These are phyloP conservation scores for Salvia rosmarinus DNA, from an alignment of 257 asterid species.

Conservation along the genomic window DNA sequence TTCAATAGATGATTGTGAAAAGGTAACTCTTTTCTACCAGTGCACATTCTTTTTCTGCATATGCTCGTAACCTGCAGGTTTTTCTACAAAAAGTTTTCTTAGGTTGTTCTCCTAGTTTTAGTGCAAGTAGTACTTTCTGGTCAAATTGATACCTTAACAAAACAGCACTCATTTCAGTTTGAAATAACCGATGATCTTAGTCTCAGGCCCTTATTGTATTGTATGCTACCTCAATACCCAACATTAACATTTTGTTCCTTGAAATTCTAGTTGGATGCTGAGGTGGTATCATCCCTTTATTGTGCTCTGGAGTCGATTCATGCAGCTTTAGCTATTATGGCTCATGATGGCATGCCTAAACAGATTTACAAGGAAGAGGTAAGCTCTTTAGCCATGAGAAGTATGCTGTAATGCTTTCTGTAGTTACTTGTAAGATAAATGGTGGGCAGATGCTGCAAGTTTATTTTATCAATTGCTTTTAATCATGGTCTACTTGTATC, in stretches of 20 bases:
- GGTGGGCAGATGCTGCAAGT: constrained; percentile 26
- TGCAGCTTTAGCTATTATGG: constrained; percentile 90
- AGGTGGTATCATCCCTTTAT: constrained; percentile 69
- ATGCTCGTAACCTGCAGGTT: constrained; percentile 22
- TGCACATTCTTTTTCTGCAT: constrained; percentile 34
- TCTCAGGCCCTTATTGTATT: neutral
- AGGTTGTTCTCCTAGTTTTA: constrained; percentile 31
- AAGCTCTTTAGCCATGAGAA: constrained; percentile 28
- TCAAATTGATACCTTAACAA: neutral
- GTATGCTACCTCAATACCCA: neutral
- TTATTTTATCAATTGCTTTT: constrained; percentile 31
- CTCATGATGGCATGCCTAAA: constrained; percentile 86
- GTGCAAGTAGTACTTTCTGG: constrained; percentile 24
- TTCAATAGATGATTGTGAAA: constrained; percentile 77
- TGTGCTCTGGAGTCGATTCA: constrained; percentile 91
- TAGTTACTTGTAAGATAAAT: constrained; percentile 1
- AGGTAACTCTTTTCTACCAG: constrained; percentile 52
- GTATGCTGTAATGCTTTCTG: constrained; percentile 28
- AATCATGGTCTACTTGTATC: constrained; percentile 42
- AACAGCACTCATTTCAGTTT: neutral
- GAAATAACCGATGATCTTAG: constrained; percentile 17
- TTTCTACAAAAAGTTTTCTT: constrained; percentile 10
- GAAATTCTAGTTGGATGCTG: constrained; percentile 79
- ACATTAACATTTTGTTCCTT: constrained; percentile 31
- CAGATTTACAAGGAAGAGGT: constrained; percentile 96